Base-by-base conservation (phyloP, 768 basidiomycete genomes). In the Cubamyces lactineus region DNA sequence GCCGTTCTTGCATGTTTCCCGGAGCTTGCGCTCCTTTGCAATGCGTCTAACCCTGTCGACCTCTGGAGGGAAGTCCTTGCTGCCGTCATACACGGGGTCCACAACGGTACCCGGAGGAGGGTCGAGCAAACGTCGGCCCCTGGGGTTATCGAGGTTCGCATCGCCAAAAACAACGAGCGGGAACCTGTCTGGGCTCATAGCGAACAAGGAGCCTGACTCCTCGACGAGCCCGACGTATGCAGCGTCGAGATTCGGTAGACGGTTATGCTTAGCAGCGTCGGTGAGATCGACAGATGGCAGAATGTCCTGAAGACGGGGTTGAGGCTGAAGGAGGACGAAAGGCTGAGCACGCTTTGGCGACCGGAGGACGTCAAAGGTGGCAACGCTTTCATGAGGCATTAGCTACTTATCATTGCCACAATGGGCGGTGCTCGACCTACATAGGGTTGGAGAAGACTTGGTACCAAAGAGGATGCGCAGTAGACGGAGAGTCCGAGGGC, bases 281-380 rank as follows among this genome's bases (percentile, higher is more conserved):
- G 71, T 62, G 26, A 75, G 58, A 58, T 80, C 79, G 30, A 73
- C 73, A 16, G 71, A 71, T 11, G 88, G 86, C 38, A 94, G 79
- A 8, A 96, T 78, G 38, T 94, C 87, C 19, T 87, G 81, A 1
- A 94, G 79, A 38, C 85, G 82, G 0, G 91, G 88, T 1, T 85
- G 87, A 13, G 96, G 95, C 72, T 98, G 96, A 15, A 94, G 85
- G 12, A 98, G 85, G 8, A 93, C 87, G 69, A 96, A 87, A 3
- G 94, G 86, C 8, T 86, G 76, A 65, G 83, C 62, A 61, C 80
- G 81, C 17, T 75, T 71, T 21, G 79, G 62, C 50, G 74, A 73
- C n/a, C 74, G 67, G 5, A 92, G 78, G 47, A 94, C 84, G 70
- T 94, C 92, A 67, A 94, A 92, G 24, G 92, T 80, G 38, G 90